Conservation (phyloP, 2,329 filamentous ascomycete species). For the Aurifilum marmelostoma region DNA sequence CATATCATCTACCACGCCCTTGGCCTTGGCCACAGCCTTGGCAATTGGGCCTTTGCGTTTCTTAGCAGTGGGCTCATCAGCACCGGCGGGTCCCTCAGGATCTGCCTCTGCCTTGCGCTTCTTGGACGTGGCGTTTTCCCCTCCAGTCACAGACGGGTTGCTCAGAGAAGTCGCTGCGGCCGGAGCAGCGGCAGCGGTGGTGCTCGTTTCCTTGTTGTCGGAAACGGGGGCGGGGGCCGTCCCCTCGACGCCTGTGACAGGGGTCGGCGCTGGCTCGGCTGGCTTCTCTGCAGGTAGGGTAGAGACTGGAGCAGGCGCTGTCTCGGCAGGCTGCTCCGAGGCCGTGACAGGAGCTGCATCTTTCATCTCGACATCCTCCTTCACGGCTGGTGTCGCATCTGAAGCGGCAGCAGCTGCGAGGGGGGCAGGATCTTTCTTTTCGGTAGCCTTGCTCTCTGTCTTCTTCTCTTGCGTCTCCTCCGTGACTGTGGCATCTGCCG, state of each 20-base stretch:
- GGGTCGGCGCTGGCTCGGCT: conserved; percentile 6
- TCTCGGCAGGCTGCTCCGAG: neutral
- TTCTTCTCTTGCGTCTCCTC: conserved; percentile 1
- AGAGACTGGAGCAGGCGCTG: neutral
- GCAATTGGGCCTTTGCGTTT: conserved; percentile 27
- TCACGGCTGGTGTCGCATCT: neutral
- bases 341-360: conserved; percentile 23
- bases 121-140: conserved; percentile 24
- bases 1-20: conserved; percentile 24
- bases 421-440: neutral
- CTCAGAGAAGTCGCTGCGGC: conserved; percentile 8
- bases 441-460: neutral
- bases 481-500: neutral
- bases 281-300: conserved; percentile 14
- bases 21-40: conserved; percentile 29
- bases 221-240: neutral
- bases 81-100: conserved; percentile 8
- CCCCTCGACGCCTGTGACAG: neutral
- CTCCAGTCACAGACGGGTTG: conserved; percentile 7
- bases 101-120: conserved; percentile 34
- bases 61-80: conserved; percentile 24
- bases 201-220: conserved; percentile 7
- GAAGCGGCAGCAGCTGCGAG: conserved; percentile 1
- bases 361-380: conserved; percentile 31
- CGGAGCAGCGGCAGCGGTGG: conserved; percentile 4